Evolutionary conservation across 129 eudicot species (phyloP).

Genomic region (Centaurea solstitialis): DNA sequence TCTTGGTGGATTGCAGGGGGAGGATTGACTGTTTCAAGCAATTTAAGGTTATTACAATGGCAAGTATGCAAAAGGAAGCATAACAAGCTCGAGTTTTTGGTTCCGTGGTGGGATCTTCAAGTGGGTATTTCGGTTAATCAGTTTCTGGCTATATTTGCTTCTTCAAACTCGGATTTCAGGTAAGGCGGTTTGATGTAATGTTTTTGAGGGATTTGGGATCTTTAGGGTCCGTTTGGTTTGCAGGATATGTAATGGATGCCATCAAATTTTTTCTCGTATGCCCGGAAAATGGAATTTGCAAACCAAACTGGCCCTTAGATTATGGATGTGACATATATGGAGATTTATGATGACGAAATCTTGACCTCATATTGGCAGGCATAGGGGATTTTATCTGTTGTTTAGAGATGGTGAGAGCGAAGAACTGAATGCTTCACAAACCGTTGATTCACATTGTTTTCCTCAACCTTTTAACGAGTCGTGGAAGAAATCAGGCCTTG

Average conservation of each 20-base stretch:
- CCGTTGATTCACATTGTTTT: conserved; percentile 87
- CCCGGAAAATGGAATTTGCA: no score
- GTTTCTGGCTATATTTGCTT: conserved; percentile 89
- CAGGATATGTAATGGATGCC: no score
- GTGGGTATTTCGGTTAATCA: conserved; percentile 87
- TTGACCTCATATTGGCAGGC: conserved; percentile 44
- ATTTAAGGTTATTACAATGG: conserved; percentile 90
- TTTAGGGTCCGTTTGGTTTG: no score
- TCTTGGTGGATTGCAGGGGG: conserved; percentile 55
- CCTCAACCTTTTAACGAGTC: conserved; percentile 80
- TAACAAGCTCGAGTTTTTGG: conserved; percentile 79
- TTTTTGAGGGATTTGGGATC: not conserved
- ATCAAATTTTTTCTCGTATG: no score
- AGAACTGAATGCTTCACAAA: conserved; percentile 80
- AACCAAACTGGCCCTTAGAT: no score
- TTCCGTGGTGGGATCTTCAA: conserved; percentile 99
- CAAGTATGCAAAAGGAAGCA: conserved; percentile 90
- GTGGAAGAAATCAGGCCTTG: conserved; percentile 64
- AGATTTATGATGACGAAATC: not conserved
- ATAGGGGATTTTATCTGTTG: conserved; percentile 75
- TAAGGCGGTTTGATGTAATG: not conserved
- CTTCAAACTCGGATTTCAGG: conserved; percentile 95
- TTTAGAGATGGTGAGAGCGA: conserved; percentile 82
- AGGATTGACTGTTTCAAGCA: conserved; percentile 94
- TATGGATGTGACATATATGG: not conserved